Base-by-base conservation (phyloP, 768 basidiomycete species). In the Paxillus rubicundulus region DNA sequence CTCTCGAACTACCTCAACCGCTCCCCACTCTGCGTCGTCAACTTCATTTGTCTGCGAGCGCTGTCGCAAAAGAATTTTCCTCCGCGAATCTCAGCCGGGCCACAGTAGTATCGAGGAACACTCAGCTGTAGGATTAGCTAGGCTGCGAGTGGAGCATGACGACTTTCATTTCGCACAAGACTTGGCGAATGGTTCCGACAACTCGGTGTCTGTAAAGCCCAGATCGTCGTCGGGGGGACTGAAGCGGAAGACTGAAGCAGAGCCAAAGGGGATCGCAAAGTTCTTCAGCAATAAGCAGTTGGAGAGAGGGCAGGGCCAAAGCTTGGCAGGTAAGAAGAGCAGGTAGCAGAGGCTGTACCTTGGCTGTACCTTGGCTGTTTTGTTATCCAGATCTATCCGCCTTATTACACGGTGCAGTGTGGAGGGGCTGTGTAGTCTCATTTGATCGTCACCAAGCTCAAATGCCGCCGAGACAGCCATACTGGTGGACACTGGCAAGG, bases 161-260 rank as follows among this genome's bases (percentile, higher is more conserved):
- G 95, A 97, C 70, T 97, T 83, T 67, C 95, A 98, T 68, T 84
- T 92, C 59, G 94, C 95, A 1, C 77, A 85, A 61, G 87, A 91
- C 50, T 65, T 98, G 46, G 79, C 85, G 18, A 77, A 77, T 21
- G 72, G 76, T 48, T 52, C 70, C 46, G 66, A 64, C 17, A 17
- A 5, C 4, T 49, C 43, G 17, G 37, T 10, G 17, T 34, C 49
- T 45, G 34, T 27, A 40, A 56, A 51, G 21, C 55, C 47, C 17
- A 41, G 24, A 30, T 52, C 57, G 37, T 47, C 52, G 32, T 49
- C 61, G 50, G 59, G 52, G 34, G 57, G 55, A 37, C 67, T 63
- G 42, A 68, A 67, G 55, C 72, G 65, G 55, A 66, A 58, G 59
- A 70, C 70, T 61, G 58, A 53, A 27, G 50, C 49, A 24, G 63